A percentile compares a stretch with the other conserved stretches of the same genome.
phyloP scores from a whole-genome alignment of 2,329 filamentous ascomycete genomes.

The Calonectria montana region DNA sequence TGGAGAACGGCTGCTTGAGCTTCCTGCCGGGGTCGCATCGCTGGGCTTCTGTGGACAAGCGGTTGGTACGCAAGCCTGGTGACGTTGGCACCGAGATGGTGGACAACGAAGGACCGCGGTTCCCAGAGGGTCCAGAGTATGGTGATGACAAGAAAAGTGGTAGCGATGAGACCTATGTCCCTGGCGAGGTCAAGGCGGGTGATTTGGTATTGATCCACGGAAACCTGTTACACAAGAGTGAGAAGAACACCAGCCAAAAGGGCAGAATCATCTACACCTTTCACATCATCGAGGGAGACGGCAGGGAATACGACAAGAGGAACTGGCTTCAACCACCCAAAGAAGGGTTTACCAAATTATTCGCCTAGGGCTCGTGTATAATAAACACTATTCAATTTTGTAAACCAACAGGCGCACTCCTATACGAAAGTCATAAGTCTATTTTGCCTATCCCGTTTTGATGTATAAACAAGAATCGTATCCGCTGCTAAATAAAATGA shows the following conservation, averaged over 20 bases:
- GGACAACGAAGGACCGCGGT: slow-evolving; percentile 72
- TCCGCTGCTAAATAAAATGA: slow-evolving; percentile 18
- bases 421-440: background rate
- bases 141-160: slow-evolving; percentile 55
- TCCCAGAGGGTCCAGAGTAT: slow-evolving; percentile 67
- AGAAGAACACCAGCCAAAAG: slow-evolving; percentile 87
- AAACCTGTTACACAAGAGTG: slow-evolving; percentile 95
- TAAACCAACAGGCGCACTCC: background rate
- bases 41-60: slow-evolving; percentile 74
- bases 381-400: background rate
- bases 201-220: slow-evolving; percentile 94
- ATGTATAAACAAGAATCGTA: slow-evolving; percentile 19
- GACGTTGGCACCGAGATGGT: slow-evolving; percentile 75
- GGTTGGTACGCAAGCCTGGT: slow-evolving; percentile 77
- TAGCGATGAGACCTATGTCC: slow-evolving; percentile 67
- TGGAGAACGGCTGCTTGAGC: slow-evolving; percentile 87
- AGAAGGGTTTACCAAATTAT: slow-evolving; percentile 81
- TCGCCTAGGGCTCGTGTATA: slow-evolving; percentile 41
- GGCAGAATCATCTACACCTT: slow-evolving; percentile 97
- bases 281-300: slow-evolving; percentile 89
- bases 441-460: slow-evolving; percentile 4
- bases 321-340: slow-evolving; percentile 94
- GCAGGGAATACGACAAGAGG: slow-evolving; percentile 78
- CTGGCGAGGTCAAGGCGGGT: slow-evolving; percentile 91
- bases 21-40: slow-evolving; percentile 87